Percentiles rank a stretch among this genome's conserved stretches.
Evolutionary conservation across 257 asterid species (phyloP).

Genomic region (Capsicum chinense): DNA sequence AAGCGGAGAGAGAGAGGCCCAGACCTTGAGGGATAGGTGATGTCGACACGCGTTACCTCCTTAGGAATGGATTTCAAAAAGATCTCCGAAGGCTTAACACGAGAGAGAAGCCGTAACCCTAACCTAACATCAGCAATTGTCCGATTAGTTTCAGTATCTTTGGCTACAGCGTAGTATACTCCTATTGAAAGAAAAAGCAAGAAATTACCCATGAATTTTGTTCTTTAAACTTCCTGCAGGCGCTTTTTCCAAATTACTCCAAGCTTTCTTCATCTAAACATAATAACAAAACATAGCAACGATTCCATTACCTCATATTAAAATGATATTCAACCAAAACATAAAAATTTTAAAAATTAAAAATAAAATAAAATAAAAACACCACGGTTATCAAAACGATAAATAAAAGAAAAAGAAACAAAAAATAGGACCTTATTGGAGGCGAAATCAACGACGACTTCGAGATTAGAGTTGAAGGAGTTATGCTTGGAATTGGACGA

Average conservation of each 20-base stretch:
- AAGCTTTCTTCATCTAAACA: slow-evolving; percentile 80
- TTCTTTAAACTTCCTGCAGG: slow-evolving; percentile 78
- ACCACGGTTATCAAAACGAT: too few species aligned
- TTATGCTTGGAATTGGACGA: slow-evolving; percentile 36
- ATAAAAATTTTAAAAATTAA: neutral
- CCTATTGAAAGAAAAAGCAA: neutral
- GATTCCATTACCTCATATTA: slow-evolving; percentile 16
- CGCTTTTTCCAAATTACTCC: slow-evolving; percentile 85
- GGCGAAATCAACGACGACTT: slow-evolving; percentile 71
- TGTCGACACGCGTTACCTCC: slow-evolving; percentile 65
- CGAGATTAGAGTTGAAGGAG: slow-evolving; percentile 53
- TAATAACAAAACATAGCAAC: neutral
- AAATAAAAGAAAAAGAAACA: neutral
- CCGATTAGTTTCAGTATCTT: neutral
- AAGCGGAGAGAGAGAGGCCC: slow-evolving; percentile 11
- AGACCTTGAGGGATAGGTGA: slow-evolving; percentile 80
- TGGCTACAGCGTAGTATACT: neutral
- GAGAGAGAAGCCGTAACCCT: slow-evolving; percentile 81
- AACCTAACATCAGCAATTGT: slow-evolving; percentile 50
- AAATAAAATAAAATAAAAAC: too few species aligned
- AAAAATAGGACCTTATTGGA: slow-evolving; percentile 60
- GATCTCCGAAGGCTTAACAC: slow-evolving; percentile 89
- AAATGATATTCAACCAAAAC: neutral
- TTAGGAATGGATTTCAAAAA: slow-evolving; percentile 92
- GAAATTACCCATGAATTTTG: slow-evolving; percentile 77